Base-by-base conservation (phyloP, 2,329 filamentous ascomycete species). In the Fragosphaeria purpurea region DNA sequence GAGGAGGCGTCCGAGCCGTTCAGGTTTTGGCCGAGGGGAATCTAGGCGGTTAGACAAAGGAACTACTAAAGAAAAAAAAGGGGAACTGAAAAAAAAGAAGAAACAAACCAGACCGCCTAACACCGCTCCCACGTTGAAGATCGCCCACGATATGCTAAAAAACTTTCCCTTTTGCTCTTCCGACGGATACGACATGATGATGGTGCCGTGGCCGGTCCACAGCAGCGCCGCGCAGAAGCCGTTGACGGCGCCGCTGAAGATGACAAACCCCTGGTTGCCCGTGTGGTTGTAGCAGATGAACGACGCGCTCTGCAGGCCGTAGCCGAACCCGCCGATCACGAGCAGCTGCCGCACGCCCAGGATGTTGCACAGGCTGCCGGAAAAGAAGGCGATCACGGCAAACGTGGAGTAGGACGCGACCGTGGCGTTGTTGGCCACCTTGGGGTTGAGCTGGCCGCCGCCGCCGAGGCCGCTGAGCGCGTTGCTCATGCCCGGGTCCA, bases 91-190 rank as follows among this genome's bases (percentile, higher is more conserved):
- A 22, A 2, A n/a, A 4, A 7, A 13, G 7, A 41, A 41, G 40
- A 4, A 12, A 10, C 40, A 2, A 7, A 41, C 40, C 41, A 43
- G 22, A 30, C n/a, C 82, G 55, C 90, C 90, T 65, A 96, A 88
- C 54, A 95, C 89, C 59, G 83, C 88, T 59, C 89, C 89, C 53
- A 90, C 67, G 67, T 95, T 95, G 76, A 95, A 96, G 62, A 96
- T 94, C 65, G 89, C 82, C 90, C 90, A 95, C 69, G 95, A 95
- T 70, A 82, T 83, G 53, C 86, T 86, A 64, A 95, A 94, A 65
- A 88, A 95, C 52, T 83, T 82, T 41, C 89, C 90, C 74, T 95
- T 95, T 56, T 80, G 79, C 39, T 79, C 67, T 68, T 95, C 89
- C 22, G 78, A 73, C 2, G 89, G 89, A 65, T 95, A 95, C 41